Evolutionary conservation across 306 rosid genomes (phyloP), one percentile per base, ranked within the genome.

Genomic region (Trifolium repens): DNA sequence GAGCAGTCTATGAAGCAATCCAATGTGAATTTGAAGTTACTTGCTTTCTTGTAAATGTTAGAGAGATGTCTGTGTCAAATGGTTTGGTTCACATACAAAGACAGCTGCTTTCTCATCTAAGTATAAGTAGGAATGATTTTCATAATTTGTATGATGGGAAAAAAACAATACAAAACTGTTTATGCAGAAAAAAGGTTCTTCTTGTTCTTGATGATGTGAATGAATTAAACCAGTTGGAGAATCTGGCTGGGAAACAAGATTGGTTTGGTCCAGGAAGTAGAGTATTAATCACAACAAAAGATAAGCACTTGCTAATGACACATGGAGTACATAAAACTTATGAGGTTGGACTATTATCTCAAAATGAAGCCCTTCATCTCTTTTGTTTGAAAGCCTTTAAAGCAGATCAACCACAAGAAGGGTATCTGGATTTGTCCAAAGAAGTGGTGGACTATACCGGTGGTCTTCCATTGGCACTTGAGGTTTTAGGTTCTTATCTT

Each of bases 391-490:
- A 39, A 73, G 66, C 75, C 16, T 74, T 80, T 12, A 22, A 49
- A 40, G 60, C 34, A 22, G 15, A 42, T 12, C 27, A 16, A 2
- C 62, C 26, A 11, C 16, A 58, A 67, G 46, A 58, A 67, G 71
- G 40, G 32, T 67, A 16, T 37, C 12, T 67, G 26, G 65, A 80
- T 37, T 3, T 80, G 6, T 74, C 75, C 0, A 47, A 35, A 35
- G 10, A 1, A 3, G 42, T 74, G 1, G 58, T 74, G 4, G 2
- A 35, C 7, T 74, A 74, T 67, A 55, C 75, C 7, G 57, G 54
- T 11, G 65, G 65, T 17, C 65, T 59, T 59, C 75, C 83, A 3
- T 9, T 80, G 57, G 83, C 79, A 14, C 79, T 73, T 24, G 24
- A 73, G 42, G 75, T 73, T 12, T 1, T 80, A 9, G 79, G 84